phyloP scores from a whole-genome alignment of 2,329 filamentous ascomycete genomes.

The Calonectria naviculata region DNA sequence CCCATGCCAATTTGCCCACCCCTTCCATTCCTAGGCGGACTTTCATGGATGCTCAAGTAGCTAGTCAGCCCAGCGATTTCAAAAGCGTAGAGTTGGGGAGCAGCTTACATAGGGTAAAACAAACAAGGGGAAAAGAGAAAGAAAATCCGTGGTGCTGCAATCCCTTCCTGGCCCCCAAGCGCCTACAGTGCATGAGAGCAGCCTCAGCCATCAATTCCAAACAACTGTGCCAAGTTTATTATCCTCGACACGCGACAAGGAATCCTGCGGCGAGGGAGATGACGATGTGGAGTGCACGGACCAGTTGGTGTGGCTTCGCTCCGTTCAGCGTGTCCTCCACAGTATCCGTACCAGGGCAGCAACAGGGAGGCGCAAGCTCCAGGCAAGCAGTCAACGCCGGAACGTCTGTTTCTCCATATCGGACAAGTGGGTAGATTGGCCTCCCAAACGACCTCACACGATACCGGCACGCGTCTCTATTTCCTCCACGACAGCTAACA shows the following conservation, averaged over 20 bases:
- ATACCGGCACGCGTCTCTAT: conserved; percentile 30
- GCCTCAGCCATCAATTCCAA: conserved; percentile 27
- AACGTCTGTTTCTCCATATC: conserved; percentile 40
- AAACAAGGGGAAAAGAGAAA: background rate
- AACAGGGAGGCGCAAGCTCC: conserved; percentile 21
- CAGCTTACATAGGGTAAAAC: background rate
- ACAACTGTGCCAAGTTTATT: conserved; percentile 30
- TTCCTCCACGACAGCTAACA: conserved; percentile 14
- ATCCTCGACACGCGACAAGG: conserved; percentile 15
- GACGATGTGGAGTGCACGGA: conserved; percentile 21
- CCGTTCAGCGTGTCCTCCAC: conserved; percentile 17
- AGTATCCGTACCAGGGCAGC: conserved; percentile 3
- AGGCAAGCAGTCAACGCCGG: conserved; percentile 29
- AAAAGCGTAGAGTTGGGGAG: background rate
- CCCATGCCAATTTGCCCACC: background rate
- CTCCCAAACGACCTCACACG: conserved; percentile 35
- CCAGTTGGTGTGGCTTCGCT: conserved; percentile 32
- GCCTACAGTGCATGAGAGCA: background rate
- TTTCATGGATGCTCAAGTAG: background rate
- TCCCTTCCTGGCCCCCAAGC: background rate
- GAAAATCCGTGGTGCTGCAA: background rate
- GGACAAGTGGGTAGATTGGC: conserved; percentile 38
- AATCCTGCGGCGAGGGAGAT: conserved; percentile 7
- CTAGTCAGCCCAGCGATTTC: background rate
- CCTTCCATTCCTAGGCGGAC: conserved; percentile 10